These are phyloP conservation scores for Allantophomopsis cytisporea DNA, from an alignment of 2,329 filamentous ascomycete species.

Conservation along the genomic window DNA sequence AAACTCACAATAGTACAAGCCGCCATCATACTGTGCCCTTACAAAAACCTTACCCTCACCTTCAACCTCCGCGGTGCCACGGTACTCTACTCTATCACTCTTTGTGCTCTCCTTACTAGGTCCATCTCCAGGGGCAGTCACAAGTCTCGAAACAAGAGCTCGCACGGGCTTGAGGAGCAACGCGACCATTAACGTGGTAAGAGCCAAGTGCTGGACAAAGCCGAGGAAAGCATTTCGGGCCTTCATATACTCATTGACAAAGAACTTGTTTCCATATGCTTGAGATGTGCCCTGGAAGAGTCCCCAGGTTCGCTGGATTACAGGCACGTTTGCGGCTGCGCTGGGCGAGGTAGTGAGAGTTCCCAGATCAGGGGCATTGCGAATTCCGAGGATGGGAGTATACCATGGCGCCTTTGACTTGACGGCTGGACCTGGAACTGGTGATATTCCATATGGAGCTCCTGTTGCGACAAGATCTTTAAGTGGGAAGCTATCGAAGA, in stretches of 20 bases:
- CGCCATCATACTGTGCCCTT: constrained; percentile 41
- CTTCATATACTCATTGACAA: constrained; percentile 38
- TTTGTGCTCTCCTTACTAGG: constrained; percentile 34
- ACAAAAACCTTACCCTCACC: constrained; percentile 22
- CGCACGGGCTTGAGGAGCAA: constrained; percentile 21
- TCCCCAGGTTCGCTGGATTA: constrained; percentile 51
- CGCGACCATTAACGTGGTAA: constrained; percentile 28
- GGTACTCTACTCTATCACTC: constrained; percentile 48
- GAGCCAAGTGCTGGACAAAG: constrained; percentile 31
- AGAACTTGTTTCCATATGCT: constrained; percentile 48
- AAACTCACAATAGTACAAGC: constrained; percentile 48
- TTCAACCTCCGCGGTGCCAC: constrained; percentile 50
- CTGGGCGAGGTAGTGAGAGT: constrained; percentile 38
- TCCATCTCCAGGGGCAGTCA: constrained; percentile 41
- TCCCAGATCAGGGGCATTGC: constrained; percentile 35
- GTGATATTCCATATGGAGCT: constrained; percentile 42
- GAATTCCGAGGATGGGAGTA: constrained; percentile 34
- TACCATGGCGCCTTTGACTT: constrained; percentile 22
- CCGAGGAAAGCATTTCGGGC: constrained; percentile 35
- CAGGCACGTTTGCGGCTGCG: constrained; percentile 32
- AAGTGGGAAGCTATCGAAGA: constrained; percentile 38
- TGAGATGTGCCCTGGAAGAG: constrained; percentile 25
- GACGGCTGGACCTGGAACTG: constrained; percentile 25
- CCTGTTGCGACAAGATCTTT: constrained; percentile 30
- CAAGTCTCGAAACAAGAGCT: constrained; percentile 25